Conservation (phyloP, 495 filamentous ascomycete species). For the Hypomontagnella monticulosa region DNA sequence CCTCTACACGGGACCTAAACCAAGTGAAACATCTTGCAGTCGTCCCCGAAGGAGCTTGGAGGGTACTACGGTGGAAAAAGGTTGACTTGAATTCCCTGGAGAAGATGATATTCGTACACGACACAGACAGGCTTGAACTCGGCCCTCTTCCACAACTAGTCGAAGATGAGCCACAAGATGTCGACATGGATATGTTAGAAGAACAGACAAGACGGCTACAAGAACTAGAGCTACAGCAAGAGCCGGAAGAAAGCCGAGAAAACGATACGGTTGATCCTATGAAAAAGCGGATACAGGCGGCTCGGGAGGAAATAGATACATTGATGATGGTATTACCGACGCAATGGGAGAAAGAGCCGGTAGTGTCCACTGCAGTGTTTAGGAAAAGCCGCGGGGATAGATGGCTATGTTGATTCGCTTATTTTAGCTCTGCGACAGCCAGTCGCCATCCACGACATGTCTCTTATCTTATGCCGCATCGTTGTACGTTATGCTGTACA, state of each 20-base stretch:
- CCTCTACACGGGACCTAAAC: constrained; percentile 31
- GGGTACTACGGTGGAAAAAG: constrained; percentile 41
- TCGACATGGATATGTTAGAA: constrained; percentile 27
- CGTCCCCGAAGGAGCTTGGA: constrained; percentile 44
- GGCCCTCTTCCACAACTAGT: constrained; percentile 37
- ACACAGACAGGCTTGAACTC: constrained; percentile 34
- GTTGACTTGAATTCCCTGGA: constrained; percentile 35
- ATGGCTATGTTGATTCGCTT: constrained; percentile 31
- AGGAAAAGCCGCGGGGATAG: constrained; percentile 37
- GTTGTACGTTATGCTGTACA: constrained; percentile 28
- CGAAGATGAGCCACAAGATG: constrained; percentile 33
- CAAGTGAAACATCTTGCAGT: constrained; percentile 40
- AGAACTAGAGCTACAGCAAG: constrained; percentile 19
- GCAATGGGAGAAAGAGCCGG: constrained; percentile 41
- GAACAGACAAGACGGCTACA: constrained; percentile 28
- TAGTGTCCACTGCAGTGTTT: constrained; percentile 44
- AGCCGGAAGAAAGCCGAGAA: constrained; percentile 15
- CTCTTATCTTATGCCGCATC: constrained; percentile 13
- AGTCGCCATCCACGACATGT: constrained; percentile 30
- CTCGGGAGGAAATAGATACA: constrained; percentile 43
- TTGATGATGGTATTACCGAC: constrained; percentile 43
- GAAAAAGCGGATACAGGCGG: constrained; percentile 44
- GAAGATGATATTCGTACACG: constrained; percentile 44
- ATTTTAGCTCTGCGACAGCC: constrained; percentile 14
- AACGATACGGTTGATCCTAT: constrained; percentile 16